These are phyloP conservation scores for Lepiota subincarnata DNA, from an alignment of 768 basidiomycete genomes.

Conservation along the genomic window DNA sequence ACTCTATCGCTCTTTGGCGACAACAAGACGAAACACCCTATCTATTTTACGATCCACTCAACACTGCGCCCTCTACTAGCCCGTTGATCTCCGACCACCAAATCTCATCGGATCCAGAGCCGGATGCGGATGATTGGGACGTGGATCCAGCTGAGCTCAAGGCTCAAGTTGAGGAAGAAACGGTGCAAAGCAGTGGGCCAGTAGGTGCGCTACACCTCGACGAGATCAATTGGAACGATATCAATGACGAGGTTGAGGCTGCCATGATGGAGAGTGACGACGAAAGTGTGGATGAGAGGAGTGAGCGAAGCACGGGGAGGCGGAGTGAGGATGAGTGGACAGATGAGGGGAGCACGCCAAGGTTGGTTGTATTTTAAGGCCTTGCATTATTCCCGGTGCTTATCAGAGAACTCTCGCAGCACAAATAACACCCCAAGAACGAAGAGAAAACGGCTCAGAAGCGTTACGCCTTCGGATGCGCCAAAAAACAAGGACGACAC, in stretches of 20 bases:
- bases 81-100: conserved; percentile 24
- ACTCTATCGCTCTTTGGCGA: conserved; percentile 85
- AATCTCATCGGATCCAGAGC: conserved; percentile 64
- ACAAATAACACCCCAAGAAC: conserved; percentile 36
- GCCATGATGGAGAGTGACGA: conserved; percentile 81
- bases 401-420: conserved; percentile 18
- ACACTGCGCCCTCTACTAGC: conserved; percentile 20
- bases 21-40: conserved; percentile 78
- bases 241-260: conserved; percentile 84
- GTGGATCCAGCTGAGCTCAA: conserved; percentile 29
- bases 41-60: conserved; percentile 59
- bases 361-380: not conserved
- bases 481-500: conserved; percentile 32
- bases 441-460: conserved; percentile 69
- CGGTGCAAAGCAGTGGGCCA: conserved; percentile 5
- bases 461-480: conserved; percentile 63
- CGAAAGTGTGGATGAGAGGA: conserved; percentile 43
- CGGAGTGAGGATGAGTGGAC: conserved; percentile 54
- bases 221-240: conserved; percentile 77
- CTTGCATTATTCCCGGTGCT: not conserved
- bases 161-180: conserved; percentile 24
- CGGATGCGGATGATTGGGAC: conserved; percentile 68
- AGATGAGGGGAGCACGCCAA: conserved; percentile 41
- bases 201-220: conserved; percentile 42
- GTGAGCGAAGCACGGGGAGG: conserved; percentile 34